phyloP scores from a whole-genome alignment of 495 filamentous ascomycete species.

The Durotheca rogersii region DNA sequence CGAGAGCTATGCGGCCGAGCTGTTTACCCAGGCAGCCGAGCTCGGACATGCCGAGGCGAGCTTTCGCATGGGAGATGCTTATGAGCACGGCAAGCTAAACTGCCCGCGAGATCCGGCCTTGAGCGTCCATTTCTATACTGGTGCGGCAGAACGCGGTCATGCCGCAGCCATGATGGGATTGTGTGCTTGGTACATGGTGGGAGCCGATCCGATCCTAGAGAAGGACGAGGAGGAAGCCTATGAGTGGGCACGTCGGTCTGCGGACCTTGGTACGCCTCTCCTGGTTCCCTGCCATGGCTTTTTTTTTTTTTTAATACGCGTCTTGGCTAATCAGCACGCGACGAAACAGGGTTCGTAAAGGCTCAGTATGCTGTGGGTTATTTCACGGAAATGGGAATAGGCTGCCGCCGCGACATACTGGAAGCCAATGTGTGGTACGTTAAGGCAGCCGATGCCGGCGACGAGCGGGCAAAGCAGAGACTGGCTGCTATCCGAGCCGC shows the following conservation, averaged over 20 bases:
- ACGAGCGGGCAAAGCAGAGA: conserved; percentile 82
- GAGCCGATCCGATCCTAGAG: conserved; percentile 86
- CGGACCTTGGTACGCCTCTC: conserved; percentile 74
- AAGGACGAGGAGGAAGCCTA: conserved; percentile 96
- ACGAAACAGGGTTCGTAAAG: conserved; percentile 74
- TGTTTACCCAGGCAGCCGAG: conserved; percentile 93
- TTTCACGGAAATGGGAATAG: conserved; percentile 98
- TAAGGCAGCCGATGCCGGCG: conserved; percentile 87
- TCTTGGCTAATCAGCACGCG: conserved; percentile 13
- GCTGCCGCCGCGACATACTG: conserved; percentile 85
- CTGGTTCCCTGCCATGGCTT: not conserved
- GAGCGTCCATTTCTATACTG: conserved; percentile 96
- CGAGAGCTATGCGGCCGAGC: conserved; percentile 83
- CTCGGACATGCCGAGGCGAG: conserved; percentile 83
- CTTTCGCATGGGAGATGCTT: conserved; percentile 89
- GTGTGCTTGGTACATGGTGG: conserved; percentile 98
- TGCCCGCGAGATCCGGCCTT: conserved; percentile 90
- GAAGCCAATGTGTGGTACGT: conserved; percentile 99
- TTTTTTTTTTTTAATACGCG: not conserved
- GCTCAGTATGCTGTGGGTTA: conserved; percentile 94
- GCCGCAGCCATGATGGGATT: conserved; percentile 96
- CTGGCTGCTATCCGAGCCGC: conserved; percentile 84
- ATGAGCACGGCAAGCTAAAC: conserved; percentile 84
- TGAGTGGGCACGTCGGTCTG: conserved; percentile 89
- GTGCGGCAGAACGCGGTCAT: conserved; percentile 80